A percentile compares a stretch with the other conserved stretches of the same genome.
Evolutionary conservation across 1,139 yeast species (phyloP).

Genomic region (Protomyces gravidus): DNA sequence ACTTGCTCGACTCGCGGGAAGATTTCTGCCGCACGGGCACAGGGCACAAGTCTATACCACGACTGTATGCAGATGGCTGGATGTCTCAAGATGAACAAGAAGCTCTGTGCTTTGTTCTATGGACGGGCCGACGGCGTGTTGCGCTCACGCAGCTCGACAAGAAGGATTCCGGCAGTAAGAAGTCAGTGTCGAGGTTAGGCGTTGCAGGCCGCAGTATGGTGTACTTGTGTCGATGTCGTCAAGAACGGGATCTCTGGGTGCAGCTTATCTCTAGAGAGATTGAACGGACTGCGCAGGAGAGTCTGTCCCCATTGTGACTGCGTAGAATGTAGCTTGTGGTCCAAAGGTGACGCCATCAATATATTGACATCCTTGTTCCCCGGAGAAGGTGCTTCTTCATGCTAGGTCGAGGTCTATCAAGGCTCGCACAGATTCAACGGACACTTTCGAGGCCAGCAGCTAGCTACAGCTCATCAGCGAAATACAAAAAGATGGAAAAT

Average conservation of each 20-base stretch:
- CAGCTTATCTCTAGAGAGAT: slow-evolving; percentile 58
- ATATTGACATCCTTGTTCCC: no score
- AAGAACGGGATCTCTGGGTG: slow-evolving; percentile 83
- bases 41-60: slow-evolving; percentile 52
- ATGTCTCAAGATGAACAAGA: slow-evolving; percentile 70
- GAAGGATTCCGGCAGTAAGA: slow-evolving; percentile 3
- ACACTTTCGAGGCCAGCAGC: neutral
- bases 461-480: neutral
- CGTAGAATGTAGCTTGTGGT: neutral
- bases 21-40: slow-evolving; percentile 42
- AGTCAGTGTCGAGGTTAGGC: slow-evolving; percentile 52
- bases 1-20: slow-evolving; percentile 34
- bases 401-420: neutral
- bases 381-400: no score
- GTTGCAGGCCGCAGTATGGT: slow-evolving; percentile 64
- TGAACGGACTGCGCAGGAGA: slow-evolving; percentile 48
- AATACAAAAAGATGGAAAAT: slow-evolving; percentile 8
- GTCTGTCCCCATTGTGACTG: neutral
- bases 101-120: slow-evolving; percentile 69
- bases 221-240: slow-evolving; percentile 75
- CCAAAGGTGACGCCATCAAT: no score
- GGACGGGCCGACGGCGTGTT: slow-evolving; percentile 64
- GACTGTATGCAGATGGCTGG: slow-evolving; percentile 80
- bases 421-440: neutral
- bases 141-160: slow-evolving; percentile 26